A percentile compares a stretch with the other conserved stretches of the same genome.
phyloP scores from a whole-genome alignment of 441 rosid genomes.

The Adansonia gregorii region DNA sequence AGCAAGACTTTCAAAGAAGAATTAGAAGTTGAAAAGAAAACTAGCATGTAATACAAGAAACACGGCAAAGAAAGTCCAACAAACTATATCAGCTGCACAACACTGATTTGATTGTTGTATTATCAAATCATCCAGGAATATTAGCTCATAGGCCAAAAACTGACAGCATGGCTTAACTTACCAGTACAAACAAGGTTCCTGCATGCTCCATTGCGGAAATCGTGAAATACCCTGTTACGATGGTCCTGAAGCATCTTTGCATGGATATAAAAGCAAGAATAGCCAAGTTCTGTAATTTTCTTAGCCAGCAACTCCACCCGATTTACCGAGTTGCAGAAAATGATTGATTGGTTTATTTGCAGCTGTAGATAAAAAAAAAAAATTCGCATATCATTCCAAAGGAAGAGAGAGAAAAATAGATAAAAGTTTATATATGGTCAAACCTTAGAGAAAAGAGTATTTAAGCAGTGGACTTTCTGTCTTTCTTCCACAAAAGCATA shows the following conservation, averaged over 20 bases:
- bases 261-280: conserved; percentile 96
- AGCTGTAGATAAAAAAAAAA: conserved; percentile 52
- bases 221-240: conserved; percentile 97
- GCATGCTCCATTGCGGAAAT: conserved; percentile 99
- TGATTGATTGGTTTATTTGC: conserved; percentile 98
- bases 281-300: conserved; percentile 98
- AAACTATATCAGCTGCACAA: not conserved
- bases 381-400: conserved; percentile 21
- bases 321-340: conserved; percentile 97
- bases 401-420: conserved; percentile 9
- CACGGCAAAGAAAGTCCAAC: not conserved
- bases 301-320: conserved; percentile 96
- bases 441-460: conserved; percentile 96
- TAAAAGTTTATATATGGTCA: conserved; percentile 30
- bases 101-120: not conserved
- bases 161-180: conserved; percentile 35
- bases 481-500: conserved; percentile 98
- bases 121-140: not conserved
- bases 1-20: not conserved
- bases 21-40: not conserved
- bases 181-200: conserved; percentile 99
- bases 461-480: conserved; percentile 96
- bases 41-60: not conserved
- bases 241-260: conserved; percentile 99
- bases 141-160: not conserved